Evolutionary conservation across 805 yeast genomes (phyloP).

Genomic region (Lachancea meyersii): DNA sequence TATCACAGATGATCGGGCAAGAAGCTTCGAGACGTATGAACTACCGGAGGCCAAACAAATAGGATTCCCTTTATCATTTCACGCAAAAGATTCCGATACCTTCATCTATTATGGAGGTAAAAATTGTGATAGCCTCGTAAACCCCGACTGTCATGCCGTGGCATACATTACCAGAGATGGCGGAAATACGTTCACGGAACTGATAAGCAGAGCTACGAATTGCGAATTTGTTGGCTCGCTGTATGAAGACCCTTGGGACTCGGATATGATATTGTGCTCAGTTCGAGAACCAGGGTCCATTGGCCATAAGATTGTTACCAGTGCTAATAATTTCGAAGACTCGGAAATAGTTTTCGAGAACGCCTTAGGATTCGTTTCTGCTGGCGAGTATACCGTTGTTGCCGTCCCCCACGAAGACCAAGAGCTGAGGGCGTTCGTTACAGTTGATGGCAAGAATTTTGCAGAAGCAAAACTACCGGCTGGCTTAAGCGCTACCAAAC

Average conservation of each 20-base stretch:
- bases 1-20: slow-evolving; percentile 63
- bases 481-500: slow-evolving; percentile 50
- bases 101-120: slow-evolving; percentile 66
- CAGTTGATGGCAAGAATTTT: slow-evolving; percentile 70
- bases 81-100: slow-evolving; percentile 46
- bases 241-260: slow-evolving; percentile 40
- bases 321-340: slow-evolving; percentile 48
- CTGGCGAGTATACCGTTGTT: slow-evolving; percentile 65
- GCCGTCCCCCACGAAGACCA: slow-evolving; percentile 51
- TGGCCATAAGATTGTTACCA: slow-evolving; percentile 36
- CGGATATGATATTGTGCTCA: slow-evolving; percentile 61
- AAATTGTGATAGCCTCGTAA: slow-evolving; percentile 45
- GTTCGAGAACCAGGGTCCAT: slow-evolving; percentile 35
- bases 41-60: slow-evolving; percentile 47
- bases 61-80: slow-evolving; percentile 50
- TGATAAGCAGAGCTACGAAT: slow-evolving; percentile 46
- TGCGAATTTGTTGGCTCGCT: slow-evolving; percentile 66
- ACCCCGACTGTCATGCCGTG: slow-evolving; percentile 47
- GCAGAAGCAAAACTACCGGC: slow-evolving; percentile 76
- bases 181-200: slow-evolving; percentile 54
- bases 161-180: slow-evolving; percentile 61
- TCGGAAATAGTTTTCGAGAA: slow-evolving; percentile 43
- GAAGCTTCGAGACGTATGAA: slow-evolving; percentile 40
- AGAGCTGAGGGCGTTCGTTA: slow-evolving; percentile 60
- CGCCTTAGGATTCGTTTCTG: slow-evolving; percentile 67